A percentile compares a stretch with the other conserved stretches of the same genome.
phyloP scores from a whole-genome alignment of 1,139 yeast species.

The Debaryomyces robertsiae region DNA sequence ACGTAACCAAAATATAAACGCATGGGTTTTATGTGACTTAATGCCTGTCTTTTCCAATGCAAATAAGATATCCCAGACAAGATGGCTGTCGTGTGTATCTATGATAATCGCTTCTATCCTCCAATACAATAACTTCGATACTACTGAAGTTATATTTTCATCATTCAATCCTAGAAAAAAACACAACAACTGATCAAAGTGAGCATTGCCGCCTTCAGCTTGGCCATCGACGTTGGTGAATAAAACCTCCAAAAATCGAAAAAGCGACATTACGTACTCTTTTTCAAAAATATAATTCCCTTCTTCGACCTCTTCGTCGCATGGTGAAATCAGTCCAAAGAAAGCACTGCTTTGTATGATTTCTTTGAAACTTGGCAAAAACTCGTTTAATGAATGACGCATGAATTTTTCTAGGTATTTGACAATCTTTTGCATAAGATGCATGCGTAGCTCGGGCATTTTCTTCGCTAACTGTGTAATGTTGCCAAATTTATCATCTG shows the following conservation, averaged over 20 bases:
- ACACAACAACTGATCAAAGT: conserved; percentile 30
- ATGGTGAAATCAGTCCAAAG: conserved; percentile 1
- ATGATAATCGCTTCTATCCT: conserved; percentile 36
- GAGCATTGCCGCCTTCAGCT: conserved; percentile 41
- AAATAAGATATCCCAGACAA: conserved; percentile 51
- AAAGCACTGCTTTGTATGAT: background rate
- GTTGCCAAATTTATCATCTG: conserved; percentile 15
- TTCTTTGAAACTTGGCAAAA: conserved; percentile 23
- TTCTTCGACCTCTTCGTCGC: background rate
- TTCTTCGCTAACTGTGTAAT: conserved; percentile 21
- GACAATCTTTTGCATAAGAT: conserved; percentile 19
- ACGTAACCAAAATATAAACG: conserved; percentile 59
- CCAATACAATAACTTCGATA: conserved; percentile 52
- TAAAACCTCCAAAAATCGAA: conserved; percentile 21
- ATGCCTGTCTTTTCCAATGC: conserved; percentile 30
- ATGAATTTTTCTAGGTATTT: conserved; percentile 19
- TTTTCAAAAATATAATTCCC: background rate
- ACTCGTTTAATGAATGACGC: conserved; percentile 20
- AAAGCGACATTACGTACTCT: conserved; percentile 10
- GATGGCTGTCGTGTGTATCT: conserved; percentile 22
- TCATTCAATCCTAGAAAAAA: conserved; percentile 36
- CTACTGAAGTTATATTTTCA: conserved; percentile 31
- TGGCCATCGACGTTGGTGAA: conserved; percentile 20
- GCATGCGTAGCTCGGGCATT: conserved; percentile 23
- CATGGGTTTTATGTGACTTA: conserved; percentile 42